Evolutionary conservation across 352 stramenopile species (phyloP).

Genomic region (Pythium periplocum): DNA sequence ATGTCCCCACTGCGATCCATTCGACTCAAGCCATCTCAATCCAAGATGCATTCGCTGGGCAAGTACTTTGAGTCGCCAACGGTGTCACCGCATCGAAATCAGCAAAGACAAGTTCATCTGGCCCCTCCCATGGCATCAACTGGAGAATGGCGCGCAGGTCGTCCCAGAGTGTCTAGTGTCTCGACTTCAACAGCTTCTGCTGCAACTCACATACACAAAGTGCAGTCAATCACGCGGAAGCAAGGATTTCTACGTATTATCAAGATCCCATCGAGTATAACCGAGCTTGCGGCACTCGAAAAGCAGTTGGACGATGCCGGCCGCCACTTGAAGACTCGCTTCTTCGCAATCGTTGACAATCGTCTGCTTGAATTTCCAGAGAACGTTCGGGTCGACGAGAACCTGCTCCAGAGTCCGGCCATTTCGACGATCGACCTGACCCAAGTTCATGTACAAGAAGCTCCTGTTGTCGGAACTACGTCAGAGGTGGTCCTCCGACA

Average conservation of each 20-base stretch:
- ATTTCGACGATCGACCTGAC: neutral
- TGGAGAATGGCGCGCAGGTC: too few relatives aligned
- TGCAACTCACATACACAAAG: too few relatives aligned
- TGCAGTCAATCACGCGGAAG: too few relatives aligned
- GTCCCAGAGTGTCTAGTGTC: too few relatives aligned
- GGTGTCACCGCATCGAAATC: too few relatives aligned
- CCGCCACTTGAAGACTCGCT: conserved; percentile 9
- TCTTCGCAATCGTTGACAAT: conserved; percentile 27
- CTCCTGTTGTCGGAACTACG: conserved; percentile 8
- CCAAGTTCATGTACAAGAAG: conserved; percentile 1
- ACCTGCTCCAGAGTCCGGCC: too few relatives aligned
- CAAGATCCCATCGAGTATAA: neutral
- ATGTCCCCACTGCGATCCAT: conserved; percentile 42
- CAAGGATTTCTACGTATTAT: conserved; percentile 7
- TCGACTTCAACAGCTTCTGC: too few relatives aligned
- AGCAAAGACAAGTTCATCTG: too few relatives aligned
- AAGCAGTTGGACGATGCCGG: neutral
- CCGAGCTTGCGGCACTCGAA: neutral
- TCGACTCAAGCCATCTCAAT: conserved; percentile 29
- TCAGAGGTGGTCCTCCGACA: conserved; percentile 24
- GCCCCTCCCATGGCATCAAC: too few relatives aligned
- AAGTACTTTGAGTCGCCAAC: neutral
- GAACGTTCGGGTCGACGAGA: conserved; percentile 16
- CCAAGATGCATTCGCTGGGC: conserved; percentile 26
- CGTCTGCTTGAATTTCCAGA: conserved; percentile 31